These are phyloP conservation scores for Cutaneotrichosporon sp. DNA, from an alignment of 1,284 basidiomycete species.

Conservation along the genomic window DNA sequence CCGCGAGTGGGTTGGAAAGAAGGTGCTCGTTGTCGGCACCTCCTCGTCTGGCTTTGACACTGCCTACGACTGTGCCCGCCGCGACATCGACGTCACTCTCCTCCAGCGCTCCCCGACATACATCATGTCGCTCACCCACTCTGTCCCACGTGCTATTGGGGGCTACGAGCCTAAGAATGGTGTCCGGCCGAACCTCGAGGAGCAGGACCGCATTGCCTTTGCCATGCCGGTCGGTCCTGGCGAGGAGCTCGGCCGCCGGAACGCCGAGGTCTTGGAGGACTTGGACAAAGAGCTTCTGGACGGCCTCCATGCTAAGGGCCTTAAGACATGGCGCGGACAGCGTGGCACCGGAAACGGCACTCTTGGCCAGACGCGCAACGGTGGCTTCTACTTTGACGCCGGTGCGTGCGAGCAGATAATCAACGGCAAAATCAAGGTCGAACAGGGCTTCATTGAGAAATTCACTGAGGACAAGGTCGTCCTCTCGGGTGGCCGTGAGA, in stretches of 20 bases:
- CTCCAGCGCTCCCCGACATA: constrained; percentile 61
- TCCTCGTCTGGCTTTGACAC: constrained; percentile 57
- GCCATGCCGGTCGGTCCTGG: constrained; percentile 31
- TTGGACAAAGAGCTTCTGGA: constrained; percentile 52
- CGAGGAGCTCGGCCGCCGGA: constrained; percentile 29
- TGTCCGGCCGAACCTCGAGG: constrained; percentile 51
- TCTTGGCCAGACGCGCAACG: constrained; percentile 25
- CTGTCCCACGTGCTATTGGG: constrained; percentile 49
- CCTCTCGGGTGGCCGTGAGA: constrained; percentile 37
- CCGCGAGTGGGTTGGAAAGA: constrained; percentile 55
- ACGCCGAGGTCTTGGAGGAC: constrained; percentile 17
- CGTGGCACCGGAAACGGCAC: constrained; percentile 21
- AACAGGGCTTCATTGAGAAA: constrained; percentile 40
- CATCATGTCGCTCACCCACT: constrained; percentile 53
- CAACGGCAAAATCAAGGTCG: constrained; percentile 55
- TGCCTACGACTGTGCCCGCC: constrained; percentile 51
- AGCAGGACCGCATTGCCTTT: constrained; percentile 52
- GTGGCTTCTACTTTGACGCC: constrained; percentile 42
- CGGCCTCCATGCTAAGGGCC: constrained; percentile 55
- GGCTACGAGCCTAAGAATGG: constrained; percentile 47
- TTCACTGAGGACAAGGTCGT: constrained; percentile 29
- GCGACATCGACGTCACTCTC: constrained; percentile 57
- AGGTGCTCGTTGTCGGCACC: constrained; percentile 58
- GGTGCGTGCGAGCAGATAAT: constrained; percentile 37
- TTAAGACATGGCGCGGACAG: constrained; percentile 36